Conservation (phyloP, 495 filamentous ascomycete genomes). For the Penicillium lagena region DNA sequence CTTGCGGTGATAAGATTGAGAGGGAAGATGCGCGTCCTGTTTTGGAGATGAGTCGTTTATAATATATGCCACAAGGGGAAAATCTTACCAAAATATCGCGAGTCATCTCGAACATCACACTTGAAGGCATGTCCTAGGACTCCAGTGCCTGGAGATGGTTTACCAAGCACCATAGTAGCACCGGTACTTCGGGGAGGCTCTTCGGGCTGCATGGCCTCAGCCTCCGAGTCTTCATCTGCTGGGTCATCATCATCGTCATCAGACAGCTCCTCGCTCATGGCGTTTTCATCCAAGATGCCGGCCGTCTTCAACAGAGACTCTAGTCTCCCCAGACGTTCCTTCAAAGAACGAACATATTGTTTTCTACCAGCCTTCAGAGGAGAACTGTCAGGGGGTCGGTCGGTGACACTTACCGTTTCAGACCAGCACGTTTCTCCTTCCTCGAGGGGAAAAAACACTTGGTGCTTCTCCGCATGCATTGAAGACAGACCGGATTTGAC, state of each 20-base stretch:
- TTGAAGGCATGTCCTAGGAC: conserved; percentile 41
- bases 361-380: conserved; percentile 41
- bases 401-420: conserved; percentile 61
- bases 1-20: conserved; percentile 90
- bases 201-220: conserved; percentile 23
- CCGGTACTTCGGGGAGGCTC: too few species aligned
- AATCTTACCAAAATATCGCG: conserved; percentile 77
- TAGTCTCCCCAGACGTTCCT: conserved; percentile 82
- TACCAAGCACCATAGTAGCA: too few species aligned
- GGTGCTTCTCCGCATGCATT: conserved; percentile 90
- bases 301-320: conserved; percentile 79
- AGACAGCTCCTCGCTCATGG: conserved; percentile 62
- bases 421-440: conserved; percentile 83
- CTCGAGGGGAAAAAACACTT: conserved; percentile 86
- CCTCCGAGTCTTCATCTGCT: conserved; percentile 59
- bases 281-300: conserved; percentile 72
- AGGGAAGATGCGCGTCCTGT: conserved; percentile 86
- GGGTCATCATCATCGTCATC: conserved; percentile 36
- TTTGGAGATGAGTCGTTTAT: conserved; percentile 6
- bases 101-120: conserved; percentile 79
- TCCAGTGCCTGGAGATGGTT: conserved; percentile 26
- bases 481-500: conserved; percentile 62
- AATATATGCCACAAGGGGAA: neutral
- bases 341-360: conserved; percentile 88
- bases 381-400: too few species aligned